Evolutionary conservation across 306 rosid species (phyloP).

Genomic region (Prunus fruticosa): DNA sequence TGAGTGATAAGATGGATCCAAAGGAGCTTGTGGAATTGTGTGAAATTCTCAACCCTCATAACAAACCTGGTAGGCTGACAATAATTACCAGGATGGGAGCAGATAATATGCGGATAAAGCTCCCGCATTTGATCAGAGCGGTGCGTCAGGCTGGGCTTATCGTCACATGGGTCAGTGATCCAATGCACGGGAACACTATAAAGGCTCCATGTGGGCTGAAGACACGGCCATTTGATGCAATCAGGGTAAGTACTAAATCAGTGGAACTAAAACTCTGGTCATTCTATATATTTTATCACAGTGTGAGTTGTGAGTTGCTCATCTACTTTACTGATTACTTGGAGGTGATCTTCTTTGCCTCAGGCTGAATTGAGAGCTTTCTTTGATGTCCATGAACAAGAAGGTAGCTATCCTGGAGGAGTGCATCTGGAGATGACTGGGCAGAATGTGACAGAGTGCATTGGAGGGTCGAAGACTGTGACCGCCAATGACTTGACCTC

Average conservation of each 20-base stretch:
- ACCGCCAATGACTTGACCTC: conserved; percentile 42
- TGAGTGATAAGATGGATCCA: conserved; percentile 51
- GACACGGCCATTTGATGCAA: conserved; percentile 41
- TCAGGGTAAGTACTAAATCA: conserved; percentile 30
- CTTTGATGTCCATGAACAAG: conserved; percentile 50
- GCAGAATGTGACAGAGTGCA: conserved; percentile 45
- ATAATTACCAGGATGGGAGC: conserved; percentile 49
- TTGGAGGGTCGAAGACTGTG: conserved; percentile 39
- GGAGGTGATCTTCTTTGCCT: neutral
- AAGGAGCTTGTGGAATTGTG: conserved; percentile 39
- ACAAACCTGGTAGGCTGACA: conserved; percentile 40
- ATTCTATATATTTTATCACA: neutral
- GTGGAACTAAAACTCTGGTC: neutral
- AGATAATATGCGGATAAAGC: conserved; percentile 42
- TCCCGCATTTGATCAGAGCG: conserved; percentile 39
- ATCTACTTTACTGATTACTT: neutral
- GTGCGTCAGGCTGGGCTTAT: conserved; percentile 41
- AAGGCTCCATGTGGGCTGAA: conserved; percentile 48
- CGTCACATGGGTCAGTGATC: conserved; percentile 48
- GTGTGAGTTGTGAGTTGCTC: too few relatives aligned
- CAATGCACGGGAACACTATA: conserved; percentile 54
- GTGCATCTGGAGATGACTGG: conserved; percentile 51
- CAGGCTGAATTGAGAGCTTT: conserved; percentile 48
- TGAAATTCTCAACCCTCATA: conserved; percentile 35
- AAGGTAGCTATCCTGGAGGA: conserved; percentile 47